Evolutionary conservation across 225 moss, liverwort and hornwort species (phyloP).

Genomic region (Sphagnum tenellum): DNA sequence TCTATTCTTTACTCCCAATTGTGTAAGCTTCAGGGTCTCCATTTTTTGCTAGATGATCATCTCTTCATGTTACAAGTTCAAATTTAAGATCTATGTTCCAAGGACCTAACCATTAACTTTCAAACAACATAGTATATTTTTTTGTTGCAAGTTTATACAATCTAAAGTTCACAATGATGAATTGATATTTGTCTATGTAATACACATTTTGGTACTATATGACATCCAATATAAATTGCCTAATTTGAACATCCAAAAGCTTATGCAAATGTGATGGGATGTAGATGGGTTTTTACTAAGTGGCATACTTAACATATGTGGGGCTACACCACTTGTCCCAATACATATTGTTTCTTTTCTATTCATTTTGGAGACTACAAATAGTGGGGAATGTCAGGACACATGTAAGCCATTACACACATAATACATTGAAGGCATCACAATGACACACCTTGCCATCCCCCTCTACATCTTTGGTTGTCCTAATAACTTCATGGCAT

Average conservation of each 20-base stretch:
- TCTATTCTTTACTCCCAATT: conserved; percentile 95
- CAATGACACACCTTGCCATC: conserved; percentile 76
- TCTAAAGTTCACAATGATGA: too few species aligned
- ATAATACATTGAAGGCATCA: conserved; percentile 86
- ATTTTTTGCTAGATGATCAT: too few species aligned
- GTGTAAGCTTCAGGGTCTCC: conserved; percentile 61
- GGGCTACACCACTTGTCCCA: conserved; percentile 77
- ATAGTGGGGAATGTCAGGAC: conserved; percentile 92
- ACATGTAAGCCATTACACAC: conserved; percentile 86
- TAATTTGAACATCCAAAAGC: too few species aligned
- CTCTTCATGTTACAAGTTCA: too few species aligned
- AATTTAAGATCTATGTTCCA: too few species aligned
- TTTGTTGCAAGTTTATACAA: too few species aligned
- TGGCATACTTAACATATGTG: conserved; percentile 91
- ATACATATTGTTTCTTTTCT: conserved; percentile 75
- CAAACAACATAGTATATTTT: too few species aligned
- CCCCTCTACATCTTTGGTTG: conserved; percentile 87
- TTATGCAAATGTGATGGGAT: not conserved
- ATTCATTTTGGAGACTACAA: conserved; percentile 96
- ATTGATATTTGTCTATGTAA: too few species aligned
- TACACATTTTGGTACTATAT: too few species aligned
- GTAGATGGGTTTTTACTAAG: conserved; percentile 87
- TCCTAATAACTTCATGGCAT: conserved; percentile 84
- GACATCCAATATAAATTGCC: too few species aligned
- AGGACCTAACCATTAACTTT: too few species aligned